Evolutionary conservation across 768 basidiomycete genomes (phyloP).

Genomic region (Favolaschia claudopus): DNA sequence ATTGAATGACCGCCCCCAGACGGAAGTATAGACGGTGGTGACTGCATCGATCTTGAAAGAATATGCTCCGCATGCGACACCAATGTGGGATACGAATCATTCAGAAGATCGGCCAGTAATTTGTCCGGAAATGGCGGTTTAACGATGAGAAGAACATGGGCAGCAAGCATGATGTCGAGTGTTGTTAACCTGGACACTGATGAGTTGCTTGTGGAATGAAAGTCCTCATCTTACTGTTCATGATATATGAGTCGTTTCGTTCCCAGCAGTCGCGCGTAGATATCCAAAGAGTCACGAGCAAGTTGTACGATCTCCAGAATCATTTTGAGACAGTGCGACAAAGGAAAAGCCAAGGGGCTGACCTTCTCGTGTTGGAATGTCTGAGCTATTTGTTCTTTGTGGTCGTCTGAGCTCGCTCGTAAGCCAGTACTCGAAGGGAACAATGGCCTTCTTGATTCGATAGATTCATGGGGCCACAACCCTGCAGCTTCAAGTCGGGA

Average conservation of each 20-base stretch:
- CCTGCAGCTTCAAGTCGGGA: constrained; percentile 68
- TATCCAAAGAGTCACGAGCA: constrained; percentile 61
- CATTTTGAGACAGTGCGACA: neutral
- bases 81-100: constrained; percentile 63
- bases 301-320: constrained; percentile 63
- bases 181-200: constrained; percentile 57
- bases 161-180: constrained; percentile 71
- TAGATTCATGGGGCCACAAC: constrained; percentile 55
- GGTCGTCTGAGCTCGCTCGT: constrained; percentile 7
- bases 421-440: neutral
- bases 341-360: constrained; percentile 8
- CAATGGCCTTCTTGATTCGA: neutral
- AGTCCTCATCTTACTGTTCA: constrained; percentile 45
- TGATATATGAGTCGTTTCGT: constrained; percentile 59
- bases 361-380: constrained; percentile 76
- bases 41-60: constrained; percentile 35
- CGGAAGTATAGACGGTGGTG: constrained; percentile 24
- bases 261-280: constrained; percentile 64
- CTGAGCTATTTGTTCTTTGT: constrained; percentile 51
- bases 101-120: constrained; percentile 60
- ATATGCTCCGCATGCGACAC: constrained; percentile 65
- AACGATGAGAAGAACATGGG: constrained; percentile 69
- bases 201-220: neutral
- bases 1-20: constrained; percentile 37
- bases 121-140: constrained; percentile 69